phyloP scores from a whole-genome alignment of 2,329 filamentous ascomycete species.

The Aquanectria penicillioides region DNA sequence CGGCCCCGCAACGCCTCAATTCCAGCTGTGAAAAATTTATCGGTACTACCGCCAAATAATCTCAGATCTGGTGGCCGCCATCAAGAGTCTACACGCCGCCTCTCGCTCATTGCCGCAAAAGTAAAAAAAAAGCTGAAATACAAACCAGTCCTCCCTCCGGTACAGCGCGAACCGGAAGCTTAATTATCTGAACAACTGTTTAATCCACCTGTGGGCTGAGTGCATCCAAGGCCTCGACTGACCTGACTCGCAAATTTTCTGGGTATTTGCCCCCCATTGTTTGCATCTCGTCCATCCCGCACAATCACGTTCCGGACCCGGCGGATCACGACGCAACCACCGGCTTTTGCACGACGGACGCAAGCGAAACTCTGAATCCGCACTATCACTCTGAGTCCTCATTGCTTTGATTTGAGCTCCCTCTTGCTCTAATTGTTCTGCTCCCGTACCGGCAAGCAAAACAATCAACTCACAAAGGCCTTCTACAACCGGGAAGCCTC shows the following conservation, averaged over 20 bases:
- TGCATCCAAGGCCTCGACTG: slow-evolving; percentile 32
- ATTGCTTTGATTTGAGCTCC: background rate
- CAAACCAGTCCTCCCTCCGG: slow-evolving; percentile 5
- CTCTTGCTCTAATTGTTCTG: slow-evolving; percentile 10
- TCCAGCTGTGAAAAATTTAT: slow-evolving; percentile 13
- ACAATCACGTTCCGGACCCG: slow-evolving; percentile 18
- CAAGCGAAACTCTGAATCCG: slow-evolving; percentile 19
- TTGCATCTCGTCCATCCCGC: slow-evolving; percentile 6
- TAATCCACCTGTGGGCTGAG: slow-evolving; percentile 7
- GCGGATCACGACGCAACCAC: slow-evolving; percentile 3
- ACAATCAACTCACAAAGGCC: background rate
- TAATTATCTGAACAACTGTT: slow-evolving; percentile 11
- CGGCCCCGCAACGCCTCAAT: slow-evolving; percentile 22
- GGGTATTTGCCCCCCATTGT: background rate
- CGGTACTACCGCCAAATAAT: slow-evolving; percentile 14
- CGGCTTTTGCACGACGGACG: slow-evolving; percentile 14
- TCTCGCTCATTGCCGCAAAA: slow-evolving; percentile 2
- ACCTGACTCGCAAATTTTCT: slow-evolving; percentile 21
- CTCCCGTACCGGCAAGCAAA: slow-evolving; percentile 16
- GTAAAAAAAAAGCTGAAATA: background rate
- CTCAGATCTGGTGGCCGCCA: too few species aligned
- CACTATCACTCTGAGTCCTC: background rate
- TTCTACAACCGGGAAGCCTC: background rate
- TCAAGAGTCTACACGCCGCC: slow-evolving; percentile 11
- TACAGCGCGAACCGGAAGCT: slow-evolving; percentile 16